Conservation (phyloP, 1,284 basidiomycete genomes). For the Austroboletus novae-zelandiae region DNA sequence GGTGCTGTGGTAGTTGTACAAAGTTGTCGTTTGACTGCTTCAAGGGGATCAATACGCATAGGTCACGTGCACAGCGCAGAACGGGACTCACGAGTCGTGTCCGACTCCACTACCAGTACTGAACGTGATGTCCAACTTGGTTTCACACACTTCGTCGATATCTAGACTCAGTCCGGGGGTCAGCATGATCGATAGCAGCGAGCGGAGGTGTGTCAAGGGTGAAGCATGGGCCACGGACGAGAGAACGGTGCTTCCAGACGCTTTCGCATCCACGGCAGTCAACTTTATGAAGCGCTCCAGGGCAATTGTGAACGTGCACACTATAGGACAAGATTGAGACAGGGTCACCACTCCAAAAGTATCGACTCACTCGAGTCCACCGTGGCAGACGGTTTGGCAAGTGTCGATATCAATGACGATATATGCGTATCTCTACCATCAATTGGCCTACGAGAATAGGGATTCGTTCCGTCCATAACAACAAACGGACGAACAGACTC, state of each 20-base stretch:
- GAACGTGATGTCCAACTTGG: conserved; percentile 42
- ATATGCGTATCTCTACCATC: conserved; percentile 25
- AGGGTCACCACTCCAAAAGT: neutral
- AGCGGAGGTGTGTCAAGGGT: conserved; percentile 44
- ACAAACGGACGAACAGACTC: conserved; percentile 22
- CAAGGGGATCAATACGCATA: conserved; percentile 1
- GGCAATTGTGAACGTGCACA: conserved; percentile 44
- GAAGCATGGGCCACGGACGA: conserved; percentile 38
- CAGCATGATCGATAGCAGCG: conserved; percentile 47
- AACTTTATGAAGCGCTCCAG: conserved; percentile 49
- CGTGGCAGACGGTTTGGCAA: conserved; percentile 14
- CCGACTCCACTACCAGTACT: conserved; percentile 44
- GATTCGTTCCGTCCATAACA: neutral
- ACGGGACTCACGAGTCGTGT: conserved; percentile 44
- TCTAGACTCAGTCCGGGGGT: conserved; percentile 53
- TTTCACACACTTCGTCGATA: conserved; percentile 64
- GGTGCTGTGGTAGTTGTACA: conserved; percentile 41
- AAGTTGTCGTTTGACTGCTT: conserved; percentile 35
- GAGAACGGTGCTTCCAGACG: conserved; percentile 38
- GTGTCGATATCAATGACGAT: conserved; percentile 23
- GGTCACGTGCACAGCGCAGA: neutral
- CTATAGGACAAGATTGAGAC: conserved; percentile 21
- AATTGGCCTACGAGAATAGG: conserved; percentile 15
- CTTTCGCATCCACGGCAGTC: conserved; percentile 45
- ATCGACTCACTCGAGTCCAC: conserved; percentile 23